These are phyloP conservation scores for Lunularia cruciata DNA, from an alignment of 225 moss, liverwort and hornwort genomes.

Conservation along the genomic window DNA sequence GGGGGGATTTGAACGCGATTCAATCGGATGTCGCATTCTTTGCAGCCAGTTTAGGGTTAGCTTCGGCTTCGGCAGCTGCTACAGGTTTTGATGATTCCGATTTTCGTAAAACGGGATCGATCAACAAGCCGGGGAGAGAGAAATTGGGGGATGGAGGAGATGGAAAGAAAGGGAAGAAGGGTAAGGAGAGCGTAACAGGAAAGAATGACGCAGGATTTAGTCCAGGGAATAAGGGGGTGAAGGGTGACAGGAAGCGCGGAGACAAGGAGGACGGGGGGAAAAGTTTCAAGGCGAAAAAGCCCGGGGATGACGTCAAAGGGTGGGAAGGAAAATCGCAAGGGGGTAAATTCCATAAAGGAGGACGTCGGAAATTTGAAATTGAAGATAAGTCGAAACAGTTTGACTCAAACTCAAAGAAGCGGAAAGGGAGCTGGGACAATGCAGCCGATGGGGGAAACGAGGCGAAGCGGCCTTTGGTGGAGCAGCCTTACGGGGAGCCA, in stretches of 20 bases:
- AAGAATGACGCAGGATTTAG: background rate
- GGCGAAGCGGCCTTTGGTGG: slow-evolving; percentile 17
- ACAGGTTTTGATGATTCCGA: slow-evolving; percentile 85
- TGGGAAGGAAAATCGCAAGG: background rate
- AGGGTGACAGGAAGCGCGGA: slow-evolving; percentile 32
- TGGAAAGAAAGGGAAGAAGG: slow-evolving; percentile 30
- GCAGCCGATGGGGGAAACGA: slow-evolving; percentile 9
- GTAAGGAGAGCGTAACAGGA: background rate
- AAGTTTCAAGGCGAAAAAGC: background rate
- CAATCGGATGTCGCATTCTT: slow-evolving; percentile 88
- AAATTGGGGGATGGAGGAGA: slow-evolving; percentile 11
- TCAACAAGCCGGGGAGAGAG: slow-evolving; percentile 35
- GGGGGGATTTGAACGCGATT: slow-evolving; percentile 51
- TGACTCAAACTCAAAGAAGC: slow-evolving; percentile 27
- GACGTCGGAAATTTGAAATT: background rate
- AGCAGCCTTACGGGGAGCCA: background rate
- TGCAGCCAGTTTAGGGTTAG: slow-evolving; percentile 64
- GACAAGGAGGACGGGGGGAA: slow-evolving; percentile 30
- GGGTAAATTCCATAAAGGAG: background rate
- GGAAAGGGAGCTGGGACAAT: slow-evolving; percentile 32
- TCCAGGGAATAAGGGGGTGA: slow-evolving; percentile 2
- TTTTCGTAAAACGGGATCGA: slow-evolving; percentile 84
- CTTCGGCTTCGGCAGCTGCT: slow-evolving; percentile 39
- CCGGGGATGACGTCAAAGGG: slow-evolving; percentile 1
- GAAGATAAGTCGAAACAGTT: background rate